A percentile compares a stretch with the other conserved stretches of the same genome.
phyloP scores from a whole-genome alignment of 805 yeast genomes.

The Ogataea ganodermae region DNA sequence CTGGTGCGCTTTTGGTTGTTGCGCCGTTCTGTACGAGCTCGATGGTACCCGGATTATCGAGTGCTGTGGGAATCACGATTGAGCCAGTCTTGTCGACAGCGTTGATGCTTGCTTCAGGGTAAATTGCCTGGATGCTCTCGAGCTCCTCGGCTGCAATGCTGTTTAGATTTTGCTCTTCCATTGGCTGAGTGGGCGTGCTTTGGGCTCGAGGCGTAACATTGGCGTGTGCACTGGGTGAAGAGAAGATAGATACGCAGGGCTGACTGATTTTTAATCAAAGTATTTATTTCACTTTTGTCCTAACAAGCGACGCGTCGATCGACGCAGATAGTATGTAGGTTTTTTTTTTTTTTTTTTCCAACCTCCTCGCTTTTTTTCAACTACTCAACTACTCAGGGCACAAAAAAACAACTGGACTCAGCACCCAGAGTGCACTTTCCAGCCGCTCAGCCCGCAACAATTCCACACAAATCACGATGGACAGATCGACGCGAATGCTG shows the following conservation, averaged over 20 bases:
- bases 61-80: constrained; percentile 31
- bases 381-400: too few relatives aligned
- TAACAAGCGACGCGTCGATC: too few relatives aligned
- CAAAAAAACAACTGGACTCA: too few relatives aligned
- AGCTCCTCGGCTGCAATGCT: constrained; percentile 38
- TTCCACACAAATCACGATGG: constrained; percentile 18
- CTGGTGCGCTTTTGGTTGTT: background rate
- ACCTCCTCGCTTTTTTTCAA: too few relatives aligned
- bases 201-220: too few relatives aligned
- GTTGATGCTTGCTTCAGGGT: constrained; percentile 37
- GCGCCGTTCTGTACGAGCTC: constrained; percentile 15
- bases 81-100: constrained; percentile 24
- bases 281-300: too few relatives aligned
- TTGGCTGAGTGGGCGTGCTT: background rate
- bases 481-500: constrained; percentile 27
- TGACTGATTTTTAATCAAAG: too few relatives aligned
- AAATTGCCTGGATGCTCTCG: constrained; percentile 43
- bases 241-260: too few relatives aligned
- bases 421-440: too few relatives aligned
- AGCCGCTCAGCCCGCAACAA: background rate
- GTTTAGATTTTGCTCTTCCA: constrained; percentile 26
- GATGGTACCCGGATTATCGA: constrained; percentile 28
- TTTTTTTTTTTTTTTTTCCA: too few relatives aligned
- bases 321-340: too few relatives aligned
- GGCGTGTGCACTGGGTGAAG: too few relatives aligned